A percentile compares a stretch with the other conserved stretches of the same genome.
These are phyloP conservation scores for Ogataea methylovora DNA, from an alignment of 805 yeast species.

Conservation along the genomic window DNA sequence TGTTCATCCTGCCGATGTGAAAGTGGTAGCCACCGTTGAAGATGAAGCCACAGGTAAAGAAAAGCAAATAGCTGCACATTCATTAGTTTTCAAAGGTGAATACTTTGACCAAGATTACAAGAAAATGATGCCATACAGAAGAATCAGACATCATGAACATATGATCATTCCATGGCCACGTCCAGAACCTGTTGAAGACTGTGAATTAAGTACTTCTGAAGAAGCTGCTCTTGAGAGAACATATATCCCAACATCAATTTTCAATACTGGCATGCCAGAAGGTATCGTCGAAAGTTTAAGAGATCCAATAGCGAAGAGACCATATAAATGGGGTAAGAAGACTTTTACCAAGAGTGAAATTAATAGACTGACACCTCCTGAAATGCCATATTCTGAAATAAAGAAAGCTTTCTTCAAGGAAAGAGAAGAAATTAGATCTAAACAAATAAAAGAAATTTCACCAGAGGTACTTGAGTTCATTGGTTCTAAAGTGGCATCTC, in stretches of 20 bases:
- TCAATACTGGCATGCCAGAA: constrained; percentile 60
- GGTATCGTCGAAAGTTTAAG: constrained; percentile 63
- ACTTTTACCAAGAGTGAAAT: constrained; percentile 53
- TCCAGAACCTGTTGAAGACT: constrained; percentile 53
- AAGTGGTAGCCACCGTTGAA: constrained; percentile 70
- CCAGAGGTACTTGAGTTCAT: constrained; percentile 36
- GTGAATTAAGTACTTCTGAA: constrained; percentile 47
- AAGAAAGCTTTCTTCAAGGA: constrained; percentile 58
- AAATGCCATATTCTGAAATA: constrained; percentile 65
- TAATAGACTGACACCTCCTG: constrained; percentile 56
- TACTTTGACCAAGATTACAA: constrained; percentile 72
- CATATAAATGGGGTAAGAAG: constrained; percentile 47
- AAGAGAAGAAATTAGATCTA: constrained; percentile 36
- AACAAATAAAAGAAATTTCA: constrained; percentile 31
- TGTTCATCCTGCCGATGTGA: constrained; percentile 51
- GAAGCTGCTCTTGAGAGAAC: constrained; percentile 63
- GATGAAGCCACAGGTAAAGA: constrained; percentile 53
- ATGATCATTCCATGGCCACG: constrained; percentile 87
- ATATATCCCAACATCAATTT: constrained; percentile 60
- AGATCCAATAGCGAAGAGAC: constrained; percentile 60
- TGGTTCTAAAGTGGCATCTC: constrained; percentile 32
- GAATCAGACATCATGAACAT: constrained; percentile 60
- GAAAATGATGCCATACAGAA: constrained; percentile 68
- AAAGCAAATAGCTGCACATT: constrained; percentile 73
- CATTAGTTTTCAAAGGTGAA: constrained; percentile 55